Evolutionary conservation across 2,329 filamentous ascomycete species (phyloP), one percentile per base, ranked within the genome.

Genomic region (Hymenoscyphus salicellus): DNA sequence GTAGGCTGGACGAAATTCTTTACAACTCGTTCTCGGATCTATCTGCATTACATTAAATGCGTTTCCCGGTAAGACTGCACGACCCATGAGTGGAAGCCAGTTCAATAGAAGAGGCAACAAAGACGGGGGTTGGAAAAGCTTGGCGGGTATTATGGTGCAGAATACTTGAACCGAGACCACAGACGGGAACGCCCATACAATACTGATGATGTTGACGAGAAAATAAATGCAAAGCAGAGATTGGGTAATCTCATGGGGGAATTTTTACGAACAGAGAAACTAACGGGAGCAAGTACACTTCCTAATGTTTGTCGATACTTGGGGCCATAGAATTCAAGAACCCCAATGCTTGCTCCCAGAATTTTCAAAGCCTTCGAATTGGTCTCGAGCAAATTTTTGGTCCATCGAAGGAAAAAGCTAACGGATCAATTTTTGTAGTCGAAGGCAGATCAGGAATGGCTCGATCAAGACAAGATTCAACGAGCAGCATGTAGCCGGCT

Each of bases 381-480:
- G n/a, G n/a, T n/a, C n/a, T n/a, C n/a, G n/a, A n/a, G n/a, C n/a
- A n/a, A n/a, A n/a, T n/a, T n/a, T n/a, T n/a, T n/a, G n/a, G n/a
- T n/a, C n/a, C n/a, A 30, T 30, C 28, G 6, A n/a, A 43, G 17
- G 14, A 17, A 43, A 43, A 46, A 10, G 17, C 41, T 46, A 46
- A 46, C 20, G n/a, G 17, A 20, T n/a, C 5, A 43, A n/a, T 20
- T 5, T 36, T n/a, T 20, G 7, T 4, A 46, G 41, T 58, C 61
- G 17, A 28, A 26, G 30, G n/a, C 17, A 10, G 46, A 17, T 49
- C 41, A 49, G 28, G 49, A 58, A 36, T 63, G 61, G 55, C 55
- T 63, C 38, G 55, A 63, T 5, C 28, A 63, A 49, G 61, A 63
- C 41, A n/a, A 46, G 20, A 6, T 41, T n/a, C 61, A 63, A 49